Evolutionary conservation across 2,329 filamentous ascomycete genomes (phyloP), one percentile per base, ranked within the genome.

Genomic region (Apiospora phragmitis): DNA sequence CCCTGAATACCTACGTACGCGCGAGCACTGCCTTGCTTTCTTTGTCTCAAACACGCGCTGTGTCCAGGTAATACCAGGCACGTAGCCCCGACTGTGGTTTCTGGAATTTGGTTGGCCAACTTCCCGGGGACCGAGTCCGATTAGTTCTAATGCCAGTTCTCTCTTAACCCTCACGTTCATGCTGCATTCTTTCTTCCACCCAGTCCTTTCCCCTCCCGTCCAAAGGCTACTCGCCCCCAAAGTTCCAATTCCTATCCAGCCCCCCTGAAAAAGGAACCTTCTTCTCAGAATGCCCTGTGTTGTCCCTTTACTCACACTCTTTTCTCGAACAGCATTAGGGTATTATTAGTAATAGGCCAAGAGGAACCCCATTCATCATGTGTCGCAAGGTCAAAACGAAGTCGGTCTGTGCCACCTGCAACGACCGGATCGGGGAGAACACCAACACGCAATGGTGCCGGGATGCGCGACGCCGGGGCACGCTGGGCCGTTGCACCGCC

Each of bases 361-460:
- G 29, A n/a, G 16, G 26, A 5, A 32, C 4, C 51, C 51, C 16
- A 66, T 29, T 21, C 67, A 49, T 41, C 24, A 75, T 74, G 73
- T 76, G 73, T 65, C 66, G 65, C 65, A 69, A 72, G 18, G 43
- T 75, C 67, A 72, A 71, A 41, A 70, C 55, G 12, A 41, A 72
- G 2, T 70, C 69, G 12, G 49, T 74, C 38, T 75, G 75, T 69
- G 69, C 69, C 35, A 71, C 68, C 32, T 76, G 71, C 69, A 65
- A 71, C n/a, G 69, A 68, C 26, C 67, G 69, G 32, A 45, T 75
- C 18, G 70, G 70, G 26, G 72, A 72, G 49, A 73, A 42, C 24
- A 72, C 67, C 21, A 71, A 68, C 45, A 68, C 71, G 47, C 69
- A 72, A 38, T 73, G 71, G 71, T 76, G 71, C 55, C 49, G 62